Evolutionary conservation across 371 early-diverging fungal species (phyloP), one percentile per base, ranked within the genome.

Genomic region (Rhizopus stolonifer): DNA sequence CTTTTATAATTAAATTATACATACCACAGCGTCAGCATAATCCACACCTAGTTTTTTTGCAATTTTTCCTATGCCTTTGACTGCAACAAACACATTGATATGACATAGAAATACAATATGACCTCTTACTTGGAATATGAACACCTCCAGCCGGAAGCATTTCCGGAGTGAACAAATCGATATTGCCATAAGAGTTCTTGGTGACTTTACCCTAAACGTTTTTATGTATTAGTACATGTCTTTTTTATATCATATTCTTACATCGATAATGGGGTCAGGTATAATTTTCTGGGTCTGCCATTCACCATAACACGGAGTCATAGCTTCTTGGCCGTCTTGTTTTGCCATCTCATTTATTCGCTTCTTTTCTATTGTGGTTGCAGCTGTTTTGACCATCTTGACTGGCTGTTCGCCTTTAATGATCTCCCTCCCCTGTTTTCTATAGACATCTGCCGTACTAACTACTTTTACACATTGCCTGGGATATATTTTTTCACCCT

Each of bases 121-220:
- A n/a, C n/a, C 33, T 50, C 67, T 70, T 66, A 83, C 85, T 70
- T 46, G 77, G 76, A 31, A 95, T 64, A 72, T 94, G 92, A 1
- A 76, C 84, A 14, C 82, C 88, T n/a, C 94, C 94, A 7, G 59
- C 43, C 0, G 96, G 96, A 21, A 93, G 61, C 96, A 96, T 96
- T 6, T 65, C 67, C 0, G 83, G 73, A 14, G 84, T 83, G 60
- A 93, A 93, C 14, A 96, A 54, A 61, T 96, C 92, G 34, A 95
- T 77, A 51, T 84, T 83, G 1, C 93, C 94, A 65, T 77, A 93
- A 3, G 69, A 51, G 61, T 95, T 94, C 40, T 80, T 78, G 1
- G 94, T 91, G 9, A 96, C 81, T 38, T 69, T 83, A 3, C 95
- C 91, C 85, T 87, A 44, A 29, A 36, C 39, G 10, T 19, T 25